phyloP scores from a whole-genome alignment of 2,329 filamentous ascomycete species.

The Aspergillus sp. region DNA sequence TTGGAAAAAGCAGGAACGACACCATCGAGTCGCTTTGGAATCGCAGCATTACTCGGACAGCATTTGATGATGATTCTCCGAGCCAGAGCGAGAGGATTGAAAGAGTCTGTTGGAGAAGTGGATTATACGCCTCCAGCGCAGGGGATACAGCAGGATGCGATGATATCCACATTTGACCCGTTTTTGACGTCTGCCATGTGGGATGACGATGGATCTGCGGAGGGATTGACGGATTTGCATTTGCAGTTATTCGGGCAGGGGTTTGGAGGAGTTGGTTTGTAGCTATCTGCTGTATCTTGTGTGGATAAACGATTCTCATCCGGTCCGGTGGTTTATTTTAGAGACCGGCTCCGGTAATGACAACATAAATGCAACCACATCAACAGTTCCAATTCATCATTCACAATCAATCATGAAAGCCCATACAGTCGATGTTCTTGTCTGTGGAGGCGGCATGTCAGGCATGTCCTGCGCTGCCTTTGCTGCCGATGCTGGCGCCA shows the following conservation, averaged over 20 bases:
- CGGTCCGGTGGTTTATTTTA: too few species aligned
- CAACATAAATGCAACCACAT: not conserved
- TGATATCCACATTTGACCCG: slow-evolving; percentile 15
- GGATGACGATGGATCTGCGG: too few species aligned
- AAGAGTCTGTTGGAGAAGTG: not conserved
- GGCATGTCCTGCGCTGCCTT: slow-evolving; percentile 24
- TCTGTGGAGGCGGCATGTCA: slow-evolving; percentile 26
- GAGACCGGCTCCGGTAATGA: not conserved
- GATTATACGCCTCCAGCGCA: not conserved
- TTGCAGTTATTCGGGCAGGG: too few species aligned
- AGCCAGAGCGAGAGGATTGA: slow-evolving; percentile 11
- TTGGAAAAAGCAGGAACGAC: slow-evolving; percentile 22
- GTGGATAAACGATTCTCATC: too few species aligned
- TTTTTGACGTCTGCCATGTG: slow-evolving; percentile 11
- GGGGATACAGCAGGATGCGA: not conserved
- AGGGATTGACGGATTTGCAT: too few species aligned
- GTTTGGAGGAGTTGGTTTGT: too few species aligned
- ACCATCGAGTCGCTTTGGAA: slow-evolving; percentile 23
- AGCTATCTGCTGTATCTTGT: too few species aligned
- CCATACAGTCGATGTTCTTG: slow-evolving; percentile 17
- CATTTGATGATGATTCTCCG: slow-evolving; percentile 23
- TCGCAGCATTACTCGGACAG: slow-evolving; percentile 24
- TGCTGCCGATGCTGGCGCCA: slow-evolving; percentile 18
- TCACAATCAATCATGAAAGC: slow-evolving; percentile 11
- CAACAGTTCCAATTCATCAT: not conserved